phyloP scores from a whole-genome alignment of 345 rosid genomes.

The Citrus glauca region DNA sequence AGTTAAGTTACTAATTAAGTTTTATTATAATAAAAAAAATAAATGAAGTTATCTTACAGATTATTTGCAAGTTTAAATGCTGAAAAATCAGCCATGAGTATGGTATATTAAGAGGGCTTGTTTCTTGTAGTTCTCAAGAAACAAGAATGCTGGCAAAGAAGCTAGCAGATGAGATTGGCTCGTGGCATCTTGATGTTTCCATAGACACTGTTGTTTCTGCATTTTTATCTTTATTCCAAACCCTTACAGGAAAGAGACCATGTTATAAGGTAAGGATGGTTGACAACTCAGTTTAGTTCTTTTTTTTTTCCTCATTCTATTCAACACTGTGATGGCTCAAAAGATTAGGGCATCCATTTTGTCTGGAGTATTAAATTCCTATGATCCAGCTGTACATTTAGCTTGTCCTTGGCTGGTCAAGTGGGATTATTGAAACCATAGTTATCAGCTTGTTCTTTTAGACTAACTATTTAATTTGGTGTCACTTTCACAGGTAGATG shows the following conservation, averaged over 20 bases:
- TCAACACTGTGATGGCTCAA: background rate
- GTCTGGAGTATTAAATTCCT: background rate
- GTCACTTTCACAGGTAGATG: slow-evolving; percentile 61
- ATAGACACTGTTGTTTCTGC: slow-evolving; percentile 86
- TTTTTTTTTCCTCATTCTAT: background rate
- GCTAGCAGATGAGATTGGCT: slow-evolving; percentile 85
- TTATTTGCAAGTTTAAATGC: background rate
- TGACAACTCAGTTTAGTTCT: background rate
- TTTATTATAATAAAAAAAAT: too few species aligned
- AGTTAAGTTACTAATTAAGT: too few species aligned
- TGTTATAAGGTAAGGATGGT: slow-evolving; percentile 60
- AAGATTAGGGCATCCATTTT: background rate
- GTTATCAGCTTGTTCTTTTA: background rate
- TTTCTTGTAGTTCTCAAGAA: slow-evolving; percentile 60
- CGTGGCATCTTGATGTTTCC: slow-evolving; percentile 89
- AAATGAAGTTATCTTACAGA: background rate
- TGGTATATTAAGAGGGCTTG: background rate
- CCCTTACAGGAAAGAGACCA: slow-evolving; percentile 80
- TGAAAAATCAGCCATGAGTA: background rate
- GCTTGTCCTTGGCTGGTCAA: background rate
- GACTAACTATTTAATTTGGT: background rate
- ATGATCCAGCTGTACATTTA: background rate
- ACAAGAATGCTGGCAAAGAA: slow-evolving; percentile 72
- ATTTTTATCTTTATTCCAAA: slow-evolving; percentile 66
- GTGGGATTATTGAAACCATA: background rate